Evolutionary conservation across 2,329 filamentous ascomycete genomes (phyloP), one percentile per base, ranked within the genome.

Genomic region (Neopestalotiopsis rosae): DNA sequence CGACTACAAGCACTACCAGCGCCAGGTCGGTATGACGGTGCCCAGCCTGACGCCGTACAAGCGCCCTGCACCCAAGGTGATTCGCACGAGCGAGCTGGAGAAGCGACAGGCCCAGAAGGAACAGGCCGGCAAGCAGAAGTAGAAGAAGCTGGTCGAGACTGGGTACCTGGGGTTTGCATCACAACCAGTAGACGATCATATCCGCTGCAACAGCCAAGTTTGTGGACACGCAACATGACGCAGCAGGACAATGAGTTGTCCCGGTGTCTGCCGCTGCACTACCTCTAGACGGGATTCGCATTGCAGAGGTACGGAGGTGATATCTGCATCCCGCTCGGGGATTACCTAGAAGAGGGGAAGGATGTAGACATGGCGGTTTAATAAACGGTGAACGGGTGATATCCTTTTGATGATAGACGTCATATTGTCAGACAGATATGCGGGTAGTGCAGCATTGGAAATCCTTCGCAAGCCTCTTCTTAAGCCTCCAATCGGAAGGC

Each of bases 1-100:
- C 0, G 94, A 97, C 74, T 99, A 99, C 80, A 85, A 86, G 72
- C 85, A 92, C 38, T 99, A 99, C 78, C 94, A 97, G 83, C 86
- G 88, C 73, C 87, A 91, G 68, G 94, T 98, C 4, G 92, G 92
- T 70, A 94, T 90, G 79, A 97, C 98, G 78, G 80, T 98, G 65
- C 96, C 96, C 1, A 89, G 82, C 3, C 65, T 86, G 12, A 75
- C 69, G 2, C 77, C 82, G 0, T 90, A 88, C 74, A 77, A 78
- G 71, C 72, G 82, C 13, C 81, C 81, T 6, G 71, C 69, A n/a
- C 71, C 59, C 65, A 77, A 69, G 75, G 71, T 87, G 32, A 85
- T 87, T 71, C 82, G 82, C 69, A 85, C 85, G 0, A 87, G 85
- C 74, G 85, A 88, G 56, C 74, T 87, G 34, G 83, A 80, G 58